Base-by-base conservation (phyloP, 78 protist genomes). In the Tieghemostelium lacteum region DNA sequence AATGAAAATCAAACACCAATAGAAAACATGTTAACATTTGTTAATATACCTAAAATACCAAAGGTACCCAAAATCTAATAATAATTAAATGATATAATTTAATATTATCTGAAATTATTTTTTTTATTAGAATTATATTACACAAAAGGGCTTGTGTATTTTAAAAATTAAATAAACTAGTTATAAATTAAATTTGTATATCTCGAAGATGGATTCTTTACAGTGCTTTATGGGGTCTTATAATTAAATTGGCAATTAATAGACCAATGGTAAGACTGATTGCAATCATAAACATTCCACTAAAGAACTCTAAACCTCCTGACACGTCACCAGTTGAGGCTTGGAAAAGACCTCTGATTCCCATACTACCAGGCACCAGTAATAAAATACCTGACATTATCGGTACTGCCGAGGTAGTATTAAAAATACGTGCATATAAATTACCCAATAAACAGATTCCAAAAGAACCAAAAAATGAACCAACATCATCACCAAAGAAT, bases 311-410 rank as follows among this genome's bases (percentile, higher is more conserved):
- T 14, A 55, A n/a, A 33, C 91, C 91, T 58, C 73, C 61, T 1
- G 63, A 45, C 17, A 83, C 57, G 33, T 83, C 75, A 31, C 91
- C 91, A 17, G 66, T 55, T 26, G 91, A 83, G 1, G 65, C 78
- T 20, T 70, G 58, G 42, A 83, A 63, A 14, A 83, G 37, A 33
- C 91, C 91, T 31, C 65, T 83, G 14, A 83, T 61, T 39, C 91
- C 91, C 91, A 83, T 83, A 12, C 61, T 37, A 24, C 91, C 91
- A 45, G 91, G 91, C 10, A 83, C 91, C 28, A 83, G n/a, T 31
- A 83, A 52, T 50, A 83, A 63, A 45, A 83, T 83, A 69, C 91
- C 91, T 58, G 72, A 55, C 70, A 83, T 37, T 17, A 83, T 83
- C 8, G 91, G 91, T 7, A 83, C 91, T 0, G 66, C 78, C 2